Base-by-base conservation (phyloP, 495 filamentous ascomycete genomes). In the Cudoniella acicularis region DNA sequence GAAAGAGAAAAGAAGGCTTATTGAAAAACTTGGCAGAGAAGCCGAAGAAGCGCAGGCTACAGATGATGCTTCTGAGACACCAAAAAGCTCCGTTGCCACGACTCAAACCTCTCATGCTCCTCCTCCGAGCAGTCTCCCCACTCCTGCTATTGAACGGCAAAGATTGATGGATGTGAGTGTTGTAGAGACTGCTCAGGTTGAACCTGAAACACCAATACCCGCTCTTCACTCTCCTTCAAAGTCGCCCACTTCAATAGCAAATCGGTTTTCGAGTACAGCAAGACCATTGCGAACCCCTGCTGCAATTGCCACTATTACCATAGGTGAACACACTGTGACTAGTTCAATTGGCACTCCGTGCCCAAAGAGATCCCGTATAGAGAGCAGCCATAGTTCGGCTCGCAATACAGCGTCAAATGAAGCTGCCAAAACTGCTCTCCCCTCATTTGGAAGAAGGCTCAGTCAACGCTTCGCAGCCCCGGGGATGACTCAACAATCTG, bases 291-390 rank as follows among this genome's bases (percentile, higher is more conserved):
- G 66, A 52, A 25, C 52, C 11, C 61, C 57, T 23, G 48, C 80
- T n/a, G 87, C 91, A 67, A 75, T 86, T 50, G 92, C 93, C 26
- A 96, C 90, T 1, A 94, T 98, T 26, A 96, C 91, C 0, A 88
- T 98, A 54, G 93, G 91, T 2, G 81, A 88, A 53, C 83, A 82
- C 41, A 91, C 90, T 0, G 84, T 91, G 20, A 91, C 74, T 0
- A 77, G 71, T 36, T 64, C 76, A 22, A 75, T 81, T 49, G 77
- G 79, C 1, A 73, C 70, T 10, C 64, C 72, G 1, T 46, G 20
- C 20, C 57, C 69, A 1, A 83, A 81, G 61, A 73, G 70, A 46
- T 64, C 63, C 41, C 69, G 71, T 30, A 54, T 65, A n/a, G 66
- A 52, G 4, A 64, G 63, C 18, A 24, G 47, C 3, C 50, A 30